Base-by-base conservation (phyloP, 345 rosid species). In the Noccaea caerulescens region DNA sequence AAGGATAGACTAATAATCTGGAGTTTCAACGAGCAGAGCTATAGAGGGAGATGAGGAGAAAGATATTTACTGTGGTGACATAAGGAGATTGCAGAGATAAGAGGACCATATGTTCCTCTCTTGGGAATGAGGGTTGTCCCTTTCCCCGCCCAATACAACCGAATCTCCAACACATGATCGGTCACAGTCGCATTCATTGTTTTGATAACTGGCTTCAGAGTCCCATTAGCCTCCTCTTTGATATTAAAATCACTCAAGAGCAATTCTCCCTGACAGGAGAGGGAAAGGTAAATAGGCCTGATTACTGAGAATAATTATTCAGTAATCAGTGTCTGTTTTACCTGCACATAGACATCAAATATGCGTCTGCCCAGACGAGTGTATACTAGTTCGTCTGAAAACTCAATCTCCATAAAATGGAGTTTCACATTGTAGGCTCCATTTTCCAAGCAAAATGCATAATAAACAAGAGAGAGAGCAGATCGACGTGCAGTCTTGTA, bases 271-370 rank as follows among this genome's bases (percentile, higher is more conserved):
- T 72, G 5, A n/a, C 1, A 41, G 1, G 7, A 0, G 6, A 18
- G 23, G 14, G 41, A 39, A 47, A 8, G 0, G 23, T n/a, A n/a
- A n/a, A n/a, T n/a, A n/a, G n/a, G n/a, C n/a, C n/a, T n/a, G n/a
- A n/a, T n/a, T n/a, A n/a, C n/a, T 20, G 23, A 20, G 23, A 20
- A 20, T 0, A 20, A 20, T 16, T 16, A 5, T 34, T 55, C 5
- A 1, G 42, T 55, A 34, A 13, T 12, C 2, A 41, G 25, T 53
- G 27, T 1, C 4, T 42, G 23, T 2, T 57, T 46, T 33, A 58
- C 23, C 97, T 88, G 92, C 66, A 87, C 59, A 67, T 88, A 85
- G 42, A 88, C 72, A 54, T 91, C 77, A 58, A 88, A 91, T 18
- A 87, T 30, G 10, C 91, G 88, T 37, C 75, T 87, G 4, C 87